Base-by-base conservation (phyloP, 1,139 yeast genomes). In the Candida frijolesensis region DNA sequence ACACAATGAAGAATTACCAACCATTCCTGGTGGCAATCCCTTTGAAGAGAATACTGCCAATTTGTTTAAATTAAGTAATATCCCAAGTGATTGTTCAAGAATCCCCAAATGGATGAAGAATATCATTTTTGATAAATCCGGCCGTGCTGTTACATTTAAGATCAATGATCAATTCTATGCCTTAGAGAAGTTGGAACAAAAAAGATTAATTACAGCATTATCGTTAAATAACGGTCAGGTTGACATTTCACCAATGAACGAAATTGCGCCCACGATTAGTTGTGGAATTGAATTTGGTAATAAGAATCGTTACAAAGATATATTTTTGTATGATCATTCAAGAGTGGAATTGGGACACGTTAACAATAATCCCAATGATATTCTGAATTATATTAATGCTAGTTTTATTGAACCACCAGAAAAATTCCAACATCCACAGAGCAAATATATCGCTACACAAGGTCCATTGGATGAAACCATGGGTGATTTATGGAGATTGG, bases 401-500 rank as follows among this genome's bases (percentile, higher is more conserved):
- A 81, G 82, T 55, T 81, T 80, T 59, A 67, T 85, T 22, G 58
- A 66, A 2, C 67, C 67, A 60, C 47, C 60, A 50, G 16, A 35
- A 11, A 51, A 49, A 18, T 45, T 44, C 40, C 18, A 14, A 2
- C 11, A 41, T 30, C 25, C 39, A 30, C 41, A 42, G 8, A 59
- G 63, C 45, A 73, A 78, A 47, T 87, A 85, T 62, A 85, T 89
- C 56, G 96, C 96, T 0, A 86, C 96, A 0, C 96, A 89, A 58
- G 96, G 95, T 0, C 97, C 97, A 1, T 67, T 89, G 39, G 83
- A 84, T 2, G 82, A 85, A 19, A 88, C 96, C 0, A 78, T 86
- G 52, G 84, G 83, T 12, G 96, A 89, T 63, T 89, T 89, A 62
- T 90, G 96, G 95, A 82, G 83, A 58, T 86, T 87, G 48, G 77